Evolutionary conservation across 75 land plant genomes (phyloP).

Genomic region (Pinus albicaulis): DNA sequence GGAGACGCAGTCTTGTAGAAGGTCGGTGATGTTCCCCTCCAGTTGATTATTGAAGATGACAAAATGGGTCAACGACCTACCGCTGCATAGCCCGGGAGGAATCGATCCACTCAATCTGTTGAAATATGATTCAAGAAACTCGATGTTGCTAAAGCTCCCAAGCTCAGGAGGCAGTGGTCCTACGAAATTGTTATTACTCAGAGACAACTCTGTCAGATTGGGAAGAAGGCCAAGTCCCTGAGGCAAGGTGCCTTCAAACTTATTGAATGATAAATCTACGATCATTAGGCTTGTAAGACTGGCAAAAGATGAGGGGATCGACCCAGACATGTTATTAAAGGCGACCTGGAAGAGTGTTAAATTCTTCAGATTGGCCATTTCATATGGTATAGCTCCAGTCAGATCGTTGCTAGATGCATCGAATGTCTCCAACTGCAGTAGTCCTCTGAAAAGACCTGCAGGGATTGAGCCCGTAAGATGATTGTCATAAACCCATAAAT

Average conservation of each 20-base stretch:
- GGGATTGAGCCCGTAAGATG: slow-evolving; percentile 58
- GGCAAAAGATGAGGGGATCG: slow-evolving; percentile 49
- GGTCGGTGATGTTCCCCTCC: neutral
- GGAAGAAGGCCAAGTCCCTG: slow-evolving; percentile 33
- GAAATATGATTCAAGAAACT: neutral
- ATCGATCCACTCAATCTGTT: neutral
- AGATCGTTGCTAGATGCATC: slow-evolving; percentile 55
- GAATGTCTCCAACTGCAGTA: slow-evolving; percentile 42
- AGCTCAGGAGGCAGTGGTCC: neutral
- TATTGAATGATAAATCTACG: slow-evolving; percentile 54
- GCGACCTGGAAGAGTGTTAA: slow-evolving; percentile 39
- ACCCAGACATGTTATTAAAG: slow-evolving; percentile 51
- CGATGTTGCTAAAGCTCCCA: neutral
- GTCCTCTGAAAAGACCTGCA: slow-evolving; percentile 30
- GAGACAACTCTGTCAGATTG: slow-evolving; percentile 18
- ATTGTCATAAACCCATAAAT: slow-evolving; percentile 54
- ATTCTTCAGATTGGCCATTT: slow-evolving; percentile 52
- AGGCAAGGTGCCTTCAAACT: slow-evolving; percentile 54
- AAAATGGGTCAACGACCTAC: neutral
- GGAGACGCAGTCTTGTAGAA: neutral
- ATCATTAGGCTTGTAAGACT: slow-evolving; percentile 48
- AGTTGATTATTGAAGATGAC: neutral
- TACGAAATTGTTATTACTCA: slow-evolving; percentile 29
- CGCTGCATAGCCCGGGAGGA: neutral
- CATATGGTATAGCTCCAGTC: slow-evolving; percentile 52